phyloP scores from a whole-genome alignment of 1,284 basidiomycete species.

The Melampsora americana region DNA sequence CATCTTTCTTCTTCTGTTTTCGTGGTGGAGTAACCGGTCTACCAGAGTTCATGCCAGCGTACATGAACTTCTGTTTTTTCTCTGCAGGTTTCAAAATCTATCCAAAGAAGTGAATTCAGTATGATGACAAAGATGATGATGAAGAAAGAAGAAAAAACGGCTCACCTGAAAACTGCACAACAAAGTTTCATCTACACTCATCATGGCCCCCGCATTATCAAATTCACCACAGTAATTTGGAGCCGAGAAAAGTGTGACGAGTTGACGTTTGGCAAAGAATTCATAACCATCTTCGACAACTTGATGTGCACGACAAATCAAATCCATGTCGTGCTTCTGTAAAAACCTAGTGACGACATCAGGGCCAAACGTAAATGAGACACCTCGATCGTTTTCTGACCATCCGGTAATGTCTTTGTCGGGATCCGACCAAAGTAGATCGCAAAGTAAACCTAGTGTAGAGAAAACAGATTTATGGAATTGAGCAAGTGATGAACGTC shows the following conservation, averaged over 20 bases:
- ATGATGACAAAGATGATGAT: not conserved
- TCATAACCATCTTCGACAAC: conserved; percentile 99
- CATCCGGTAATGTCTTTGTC: conserved; percentile 99
- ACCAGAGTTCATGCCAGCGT: conserved; percentile 31
- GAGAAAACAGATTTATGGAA: not conserved
- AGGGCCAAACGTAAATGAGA: conserved; percentile 96
- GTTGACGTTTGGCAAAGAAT: conserved; percentile 95
- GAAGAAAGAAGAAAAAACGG: conserved; percentile 8
- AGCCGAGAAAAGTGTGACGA: conserved; percentile 95
- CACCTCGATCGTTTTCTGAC: conserved; percentile 98
- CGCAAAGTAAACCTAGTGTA: conserved; percentile 74
- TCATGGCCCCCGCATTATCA: conserved; percentile 99
- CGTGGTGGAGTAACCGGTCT: conserved; percentile 35
- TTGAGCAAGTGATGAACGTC: conserved; percentile 31
- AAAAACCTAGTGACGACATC: conserved; percentile 96
- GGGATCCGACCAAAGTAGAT: conserved; percentile 97
- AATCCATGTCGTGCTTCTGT: conserved; percentile 99
- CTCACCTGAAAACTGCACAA: conserved; percentile 93
- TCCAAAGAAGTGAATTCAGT: not conserved
- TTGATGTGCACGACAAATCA: conserved; percentile 98
- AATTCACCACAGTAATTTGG: conserved; percentile 94
- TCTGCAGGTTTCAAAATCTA: conserved; percentile 35
- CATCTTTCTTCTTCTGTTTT: conserved; percentile 43
- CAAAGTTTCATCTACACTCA: conserved; percentile 97
- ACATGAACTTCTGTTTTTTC: conserved; percentile 44